Evolutionary conservation across 805 yeast species (phyloP).

Genomic region (Sugiyamaella smithiae): DNA sequence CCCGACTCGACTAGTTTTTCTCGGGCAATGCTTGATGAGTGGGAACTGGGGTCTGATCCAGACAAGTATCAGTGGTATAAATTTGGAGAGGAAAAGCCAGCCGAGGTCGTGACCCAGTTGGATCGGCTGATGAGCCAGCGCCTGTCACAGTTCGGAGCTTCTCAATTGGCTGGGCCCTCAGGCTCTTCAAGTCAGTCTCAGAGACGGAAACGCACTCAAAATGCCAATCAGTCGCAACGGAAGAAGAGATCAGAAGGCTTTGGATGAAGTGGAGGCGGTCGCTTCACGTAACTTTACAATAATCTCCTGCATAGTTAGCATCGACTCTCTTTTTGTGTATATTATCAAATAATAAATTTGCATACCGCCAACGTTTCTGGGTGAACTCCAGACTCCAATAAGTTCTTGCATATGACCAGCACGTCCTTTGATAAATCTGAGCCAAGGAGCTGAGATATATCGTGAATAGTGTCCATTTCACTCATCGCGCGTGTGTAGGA

Average conservation of each 20-base stretch:
- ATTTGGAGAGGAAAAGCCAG: constrained; percentile 4
- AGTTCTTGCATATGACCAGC: constrained; percentile 26
- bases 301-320: constrained; percentile 13
- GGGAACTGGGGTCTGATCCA: constrained; percentile 9
- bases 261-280: neutral
- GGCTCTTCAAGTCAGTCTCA: no score
- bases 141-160: neutral
- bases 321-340: no score
- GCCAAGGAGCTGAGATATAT: constrained; percentile 33
- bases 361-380: constrained; percentile 33
- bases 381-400: constrained; percentile 33
- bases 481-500: neutral
- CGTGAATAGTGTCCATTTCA: constrained; percentile 20
- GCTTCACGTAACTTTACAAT: constrained; percentile 5
- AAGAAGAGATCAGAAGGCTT: constrained; percentile 14
- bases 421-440: constrained; percentile 29
- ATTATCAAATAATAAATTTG: neutral
- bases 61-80: constrained; percentile 11
- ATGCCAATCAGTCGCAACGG: neutral
- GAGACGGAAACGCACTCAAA: neutral
- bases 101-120: neutral
- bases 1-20: neutral
- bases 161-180: no score
- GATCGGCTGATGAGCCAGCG: neutral
- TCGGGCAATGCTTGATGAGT: constrained; percentile 14